Conservation (phyloP, 306 rosid species). For the Cicer pinnatifidum region DNA sequence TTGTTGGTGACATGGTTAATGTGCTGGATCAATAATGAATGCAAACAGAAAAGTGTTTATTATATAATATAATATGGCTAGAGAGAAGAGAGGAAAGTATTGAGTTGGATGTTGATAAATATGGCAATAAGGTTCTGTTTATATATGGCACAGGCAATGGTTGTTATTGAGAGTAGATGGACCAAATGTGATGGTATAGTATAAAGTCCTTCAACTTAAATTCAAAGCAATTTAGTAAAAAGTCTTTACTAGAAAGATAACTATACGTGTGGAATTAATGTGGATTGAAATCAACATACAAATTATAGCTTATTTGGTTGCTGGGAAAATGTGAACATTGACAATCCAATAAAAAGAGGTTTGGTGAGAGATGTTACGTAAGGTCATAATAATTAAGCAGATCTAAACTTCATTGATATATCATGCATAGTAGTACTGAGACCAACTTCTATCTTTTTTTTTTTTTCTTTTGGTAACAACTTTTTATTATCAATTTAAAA, state of each 20-base stretch:
- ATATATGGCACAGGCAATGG: conserved; percentile 40
- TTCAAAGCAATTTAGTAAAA: conserved; percentile 50
- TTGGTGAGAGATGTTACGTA: conserved; percentile 44
- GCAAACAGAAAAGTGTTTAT: neutral
- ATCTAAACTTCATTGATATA: conserved; percentile 8
- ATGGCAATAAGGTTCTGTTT: conserved; percentile 20
- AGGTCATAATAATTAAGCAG: conserved; percentile 18
- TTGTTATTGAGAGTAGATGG: conserved; percentile 28
- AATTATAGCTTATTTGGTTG: conserved; percentile 40
- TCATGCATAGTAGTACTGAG: neutral
- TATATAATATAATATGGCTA: neutral
- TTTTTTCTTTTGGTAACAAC: neutral
- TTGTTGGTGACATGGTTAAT: conserved; percentile 44
- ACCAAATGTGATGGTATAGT: conserved; percentile 43
- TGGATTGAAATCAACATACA: conserved; percentile 13
- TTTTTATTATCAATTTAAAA: neutral
- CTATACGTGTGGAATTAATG: conserved; percentile 7
- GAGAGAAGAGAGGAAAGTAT: conserved; percentile 29
- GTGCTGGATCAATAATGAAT: conserved; percentile 4
- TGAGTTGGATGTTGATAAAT: conserved; percentile 38
- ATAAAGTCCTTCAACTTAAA: conserved; percentile 47
- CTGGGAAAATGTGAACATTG: conserved; percentile 9
- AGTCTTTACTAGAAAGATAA: conserved; percentile 23
- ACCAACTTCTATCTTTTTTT: neutral
- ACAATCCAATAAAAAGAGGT: conserved; percentile 33